Evolutionary conservation across 148 eudicot species (phyloP).

Genomic region (Gaultheria prostrata): DNA sequence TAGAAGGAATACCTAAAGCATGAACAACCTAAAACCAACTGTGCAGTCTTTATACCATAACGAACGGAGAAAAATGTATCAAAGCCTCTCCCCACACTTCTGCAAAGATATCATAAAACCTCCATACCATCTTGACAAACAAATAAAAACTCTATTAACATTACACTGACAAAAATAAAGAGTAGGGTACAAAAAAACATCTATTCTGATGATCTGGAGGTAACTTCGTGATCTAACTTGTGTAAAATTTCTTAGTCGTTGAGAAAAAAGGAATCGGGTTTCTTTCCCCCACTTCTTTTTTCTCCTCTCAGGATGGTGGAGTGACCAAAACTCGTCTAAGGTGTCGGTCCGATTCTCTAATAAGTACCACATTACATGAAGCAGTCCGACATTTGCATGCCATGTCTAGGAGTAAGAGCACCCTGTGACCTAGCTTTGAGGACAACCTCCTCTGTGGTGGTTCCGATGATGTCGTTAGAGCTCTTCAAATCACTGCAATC

Average conservation of each 20-base stretch:
- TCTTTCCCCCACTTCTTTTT: not conserved
- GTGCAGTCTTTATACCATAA: not conserved
- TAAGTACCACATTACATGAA: not conserved
- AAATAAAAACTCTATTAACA: not conserved
- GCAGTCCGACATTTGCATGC: not conserved
- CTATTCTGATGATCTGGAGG: not conserved
- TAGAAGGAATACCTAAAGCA: too few relatives aligned
- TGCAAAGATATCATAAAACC: not conserved
- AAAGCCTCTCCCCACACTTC: not conserved
- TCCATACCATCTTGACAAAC: not conserved
- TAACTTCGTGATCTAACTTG: not conserved
- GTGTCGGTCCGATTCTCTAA: not conserved
- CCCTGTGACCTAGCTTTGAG: conserved; percentile 47
- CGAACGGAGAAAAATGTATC: not conserved
- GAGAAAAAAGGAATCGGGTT: not conserved
- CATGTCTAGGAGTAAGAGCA: conserved; percentile 19
- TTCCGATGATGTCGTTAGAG: conserved; percentile 87
- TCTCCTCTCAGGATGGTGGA: not conserved
- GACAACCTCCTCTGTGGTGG: conserved; percentile 79
- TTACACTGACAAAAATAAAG: not conserved
- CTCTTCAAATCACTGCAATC: conserved; percentile 62
- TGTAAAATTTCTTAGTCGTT: not conserved
- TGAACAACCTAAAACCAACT: not conserved
- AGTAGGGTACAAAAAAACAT: not conserved
- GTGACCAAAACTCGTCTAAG: not conserved